A percentile compares a stretch with the other conserved stretches of the same genome.
Evolutionary conservation across 257 asterid species (phyloP).

Genomic region (Mentha longifolia): DNA sequence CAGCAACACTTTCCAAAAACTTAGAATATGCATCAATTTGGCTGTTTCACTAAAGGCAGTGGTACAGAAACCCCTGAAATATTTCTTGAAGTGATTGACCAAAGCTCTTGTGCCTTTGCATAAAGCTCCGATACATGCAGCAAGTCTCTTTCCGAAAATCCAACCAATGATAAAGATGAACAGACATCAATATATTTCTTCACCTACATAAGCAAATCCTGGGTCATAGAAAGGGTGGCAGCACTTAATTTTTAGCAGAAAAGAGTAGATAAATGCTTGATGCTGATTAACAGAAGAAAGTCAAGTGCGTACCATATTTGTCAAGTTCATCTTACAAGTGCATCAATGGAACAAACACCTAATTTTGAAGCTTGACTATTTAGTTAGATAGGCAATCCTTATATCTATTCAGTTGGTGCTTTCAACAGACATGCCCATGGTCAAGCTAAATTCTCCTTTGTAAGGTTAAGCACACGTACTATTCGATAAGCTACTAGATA

Average conservation of each 20-base stretch:
- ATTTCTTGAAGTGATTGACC: slow-evolving; percentile 61
- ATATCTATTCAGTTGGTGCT: background rate
- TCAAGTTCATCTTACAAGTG: slow-evolving; percentile 1
- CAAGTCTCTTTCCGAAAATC: slow-evolving; percentile 89
- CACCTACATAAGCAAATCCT: slow-evolving; percentile 66
- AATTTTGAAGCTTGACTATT: background rate
- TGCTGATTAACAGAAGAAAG: slow-evolving; percentile 25
- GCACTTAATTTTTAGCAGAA: slow-evolving; percentile 25
- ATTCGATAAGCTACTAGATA: too few relatives aligned
- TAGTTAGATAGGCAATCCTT: background rate
- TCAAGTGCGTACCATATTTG: background rate
- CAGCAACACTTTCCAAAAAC: slow-evolving; percentile 79
- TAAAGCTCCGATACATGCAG: slow-evolving; percentile 67
- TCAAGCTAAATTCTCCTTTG: background rate
- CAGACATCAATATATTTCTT: slow-evolving; percentile 92
- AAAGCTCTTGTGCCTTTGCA: slow-evolving; percentile 70
- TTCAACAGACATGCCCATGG: background rate
- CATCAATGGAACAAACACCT: background rate
- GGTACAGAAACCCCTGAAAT: slow-evolving; percentile 42
- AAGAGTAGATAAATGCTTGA: slow-evolving; percentile 13
- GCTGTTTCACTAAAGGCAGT: slow-evolving; percentile 50
- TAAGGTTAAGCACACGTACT: slow-evolving; percentile 1
- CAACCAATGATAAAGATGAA: slow-evolving; percentile 87
- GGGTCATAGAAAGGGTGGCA: slow-evolving; percentile 29
- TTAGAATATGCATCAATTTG: slow-evolving; percentile 70